A percentile compares a stretch with the other conserved stretches of the same genome.
Evolutionary conservation across 176 grass and related monocot genomes (phyloP).

Genomic region (Zoysia japonica): DNA sequence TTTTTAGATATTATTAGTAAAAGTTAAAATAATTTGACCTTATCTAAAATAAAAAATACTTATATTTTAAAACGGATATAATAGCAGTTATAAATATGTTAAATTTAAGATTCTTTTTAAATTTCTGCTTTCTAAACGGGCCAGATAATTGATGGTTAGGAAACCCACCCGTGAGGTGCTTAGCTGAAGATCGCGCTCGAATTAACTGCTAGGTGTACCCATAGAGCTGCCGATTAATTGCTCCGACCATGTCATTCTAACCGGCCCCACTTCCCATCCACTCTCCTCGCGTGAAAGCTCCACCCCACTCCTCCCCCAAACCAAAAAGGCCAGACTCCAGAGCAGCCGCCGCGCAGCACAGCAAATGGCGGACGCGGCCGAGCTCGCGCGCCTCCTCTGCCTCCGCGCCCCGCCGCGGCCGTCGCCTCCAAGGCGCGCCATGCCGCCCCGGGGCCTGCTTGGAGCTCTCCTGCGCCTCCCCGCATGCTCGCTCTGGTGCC

Average conservation of each 20-base stretch:
- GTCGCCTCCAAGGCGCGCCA: background rate
- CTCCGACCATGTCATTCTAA: background rate
- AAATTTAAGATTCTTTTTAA: too few relatives aligned
- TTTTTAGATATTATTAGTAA: too few relatives aligned
- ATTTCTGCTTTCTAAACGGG: too few relatives aligned
- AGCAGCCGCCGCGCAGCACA: conserved; percentile 21
- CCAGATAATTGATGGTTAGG: too few relatives aligned
- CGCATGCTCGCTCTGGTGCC: conserved; percentile 41
- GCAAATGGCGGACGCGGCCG: conserved; percentile 48
- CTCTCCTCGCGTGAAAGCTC: background rate
- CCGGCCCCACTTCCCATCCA: conserved; percentile 35
- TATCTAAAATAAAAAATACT: too few relatives aligned
- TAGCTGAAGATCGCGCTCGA: background rate
- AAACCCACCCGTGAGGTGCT: too few relatives aligned
- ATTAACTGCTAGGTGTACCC: background rate
- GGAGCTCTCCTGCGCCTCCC: conserved; percentile 16
- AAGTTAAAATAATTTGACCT: too few relatives aligned
- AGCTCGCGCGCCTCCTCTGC: conserved; percentile 41
- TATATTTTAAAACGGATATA: too few relatives aligned
- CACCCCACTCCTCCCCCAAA: background rate
- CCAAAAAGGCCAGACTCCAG: background rate
- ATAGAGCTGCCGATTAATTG: too few relatives aligned
- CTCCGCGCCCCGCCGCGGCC: background rate
- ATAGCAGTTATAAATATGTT: too few relatives aligned
- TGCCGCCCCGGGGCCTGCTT: background rate